phyloP scores from a whole-genome alignment of 192 early-diverging fungal species.

The Gryganskiella cystojenkinii region DNA sequence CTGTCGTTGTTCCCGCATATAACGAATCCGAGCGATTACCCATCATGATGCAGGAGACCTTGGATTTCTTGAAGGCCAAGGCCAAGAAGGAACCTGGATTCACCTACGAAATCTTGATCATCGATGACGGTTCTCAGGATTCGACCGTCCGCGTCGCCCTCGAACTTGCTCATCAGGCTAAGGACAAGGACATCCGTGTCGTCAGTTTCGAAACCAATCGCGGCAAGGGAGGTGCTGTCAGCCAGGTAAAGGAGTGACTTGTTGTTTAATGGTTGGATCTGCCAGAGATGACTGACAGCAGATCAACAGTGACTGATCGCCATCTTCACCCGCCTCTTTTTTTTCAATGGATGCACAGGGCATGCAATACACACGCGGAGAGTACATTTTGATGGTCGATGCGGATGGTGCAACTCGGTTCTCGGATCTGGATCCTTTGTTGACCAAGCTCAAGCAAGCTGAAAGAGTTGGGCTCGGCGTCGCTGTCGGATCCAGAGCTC shows the following conservation, averaged over 20 bases:
- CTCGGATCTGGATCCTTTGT: slow-evolving; percentile 81
- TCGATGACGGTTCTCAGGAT: slow-evolving; percentile 94
- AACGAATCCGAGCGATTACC: slow-evolving; percentile 90
- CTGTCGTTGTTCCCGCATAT: slow-evolving; percentile 91
- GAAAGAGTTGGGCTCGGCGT: slow-evolving; percentile 67
- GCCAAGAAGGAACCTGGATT: slow-evolving; percentile 55
- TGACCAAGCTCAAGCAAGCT: slow-evolving; percentile 52
- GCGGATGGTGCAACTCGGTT: slow-evolving; percentile 96
- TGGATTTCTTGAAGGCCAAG: slow-evolving; percentile 68
- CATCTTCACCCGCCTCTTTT: neutral
- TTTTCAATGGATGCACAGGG: slow-evolving; percentile 65
- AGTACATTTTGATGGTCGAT: slow-evolving; percentile 89
- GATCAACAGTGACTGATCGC: neutral
- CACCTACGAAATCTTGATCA: slow-evolving; percentile 88
- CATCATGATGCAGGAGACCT: slow-evolving; percentile 85
- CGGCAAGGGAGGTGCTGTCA: slow-evolving; percentile 95
- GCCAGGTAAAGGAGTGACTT: slow-evolving; percentile 65
- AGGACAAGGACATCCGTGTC: slow-evolving; percentile 71
- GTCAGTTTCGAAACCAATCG: slow-evolving; percentile 85
- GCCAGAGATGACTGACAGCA: neutral
- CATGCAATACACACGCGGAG: slow-evolving; percentile 80
- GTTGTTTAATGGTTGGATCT: neutral
- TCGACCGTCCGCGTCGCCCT: slow-evolving; percentile 75
- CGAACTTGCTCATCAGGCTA: slow-evolving; percentile 69
- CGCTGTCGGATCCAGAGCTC: slow-evolving; percentile 92